Percentiles rank a stretch among this genome's conserved stretches.
These are phyloP conservation scores for Fusarium sp. DNA, from an alignment of 2,329 filamentous ascomycete species.

Conservation along the genomic window DNA sequence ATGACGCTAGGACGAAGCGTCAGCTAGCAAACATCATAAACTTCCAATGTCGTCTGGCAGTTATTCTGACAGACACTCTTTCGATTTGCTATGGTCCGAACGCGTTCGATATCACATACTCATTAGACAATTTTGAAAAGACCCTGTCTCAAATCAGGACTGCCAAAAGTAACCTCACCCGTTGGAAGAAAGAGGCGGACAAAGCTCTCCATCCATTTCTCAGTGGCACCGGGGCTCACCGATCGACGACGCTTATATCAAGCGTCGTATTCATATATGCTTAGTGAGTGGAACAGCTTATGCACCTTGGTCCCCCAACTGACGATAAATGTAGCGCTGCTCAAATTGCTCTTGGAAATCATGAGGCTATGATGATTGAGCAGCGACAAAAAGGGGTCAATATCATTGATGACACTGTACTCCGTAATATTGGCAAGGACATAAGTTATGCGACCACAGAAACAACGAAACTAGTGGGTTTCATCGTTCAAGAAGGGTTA, in stretches of 20 bases:
- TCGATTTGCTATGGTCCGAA: slow-evolving; percentile 7
- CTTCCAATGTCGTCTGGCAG: neutral
- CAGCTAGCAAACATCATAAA: neutral
- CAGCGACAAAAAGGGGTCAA: slow-evolving; percentile 27
- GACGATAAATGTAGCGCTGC: neutral
- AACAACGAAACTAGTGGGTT: slow-evolving; percentile 3
- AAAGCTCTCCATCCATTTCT: neutral
- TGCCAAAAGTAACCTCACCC: neutral
- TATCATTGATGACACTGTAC: slow-evolving; percentile 2
- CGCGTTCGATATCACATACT: slow-evolving; percentile 9
- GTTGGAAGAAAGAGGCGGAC: slow-evolving; percentile 1
- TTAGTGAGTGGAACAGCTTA: neutral
- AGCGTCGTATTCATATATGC: slow-evolving; percentile 29
- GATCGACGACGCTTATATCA: slow-evolving; percentile 14
- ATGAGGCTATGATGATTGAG: slow-evolving; percentile 27
- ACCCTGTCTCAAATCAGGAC: neutral
- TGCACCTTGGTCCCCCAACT: accelerated
- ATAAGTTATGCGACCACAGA: slow-evolving; percentile 9
- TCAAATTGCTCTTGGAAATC: slow-evolving; percentile 16
- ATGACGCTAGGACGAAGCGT: neutral
- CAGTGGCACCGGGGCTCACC: neutral
- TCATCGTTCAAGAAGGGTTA: neutral
- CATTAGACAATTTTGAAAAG: neutral
- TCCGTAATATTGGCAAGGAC: slow-evolving; percentile 6
- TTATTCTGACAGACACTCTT: slow-evolving; percentile 4